These are phyloP conservation scores for Triticum monococcum DNA, from an alignment of 176 grass and related monocot species.

Conservation along the genomic window DNA sequence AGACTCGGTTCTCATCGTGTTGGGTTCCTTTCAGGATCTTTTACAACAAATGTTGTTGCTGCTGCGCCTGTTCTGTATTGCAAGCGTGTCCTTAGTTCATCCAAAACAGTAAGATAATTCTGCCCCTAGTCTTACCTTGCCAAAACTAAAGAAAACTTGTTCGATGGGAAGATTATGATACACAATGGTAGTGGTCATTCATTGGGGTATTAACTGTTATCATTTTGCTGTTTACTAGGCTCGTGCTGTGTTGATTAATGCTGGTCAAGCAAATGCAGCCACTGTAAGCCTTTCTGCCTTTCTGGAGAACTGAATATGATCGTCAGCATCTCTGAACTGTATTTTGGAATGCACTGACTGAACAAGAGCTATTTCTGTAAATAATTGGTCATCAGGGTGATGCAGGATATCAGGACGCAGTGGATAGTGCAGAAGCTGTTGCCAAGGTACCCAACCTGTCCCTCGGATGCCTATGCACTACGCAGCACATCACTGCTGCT, in stretches of 20 bases:
- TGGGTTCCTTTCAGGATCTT: conserved; percentile 57
- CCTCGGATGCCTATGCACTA: conserved; percentile 1
- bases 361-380: conserved; percentile 32
- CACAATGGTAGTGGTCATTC: neutral
- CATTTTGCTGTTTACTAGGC: conserved; percentile 43
- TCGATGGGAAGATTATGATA: neutral
- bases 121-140: neutral
- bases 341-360: neutral
- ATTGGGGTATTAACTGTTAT: neutral
- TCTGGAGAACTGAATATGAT: conserved; percentile 16
- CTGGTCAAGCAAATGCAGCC: conserved; percentile 98
- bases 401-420: conserved; percentile 83
- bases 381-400: conserved; percentile 62
- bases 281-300: conserved; percentile 76
- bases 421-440: conserved; percentile 87
- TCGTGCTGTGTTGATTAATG: conserved; percentile 86
- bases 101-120: conserved; percentile 54
- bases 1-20: neutral
- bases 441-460: conserved; percentile 57
- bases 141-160: neutral
- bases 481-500: neutral
- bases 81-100: conserved; percentile 53
- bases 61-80: conserved; percentile 93
- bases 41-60: conserved; percentile 92
- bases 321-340: neutral